Evolutionary conservation across 106 monocot species (phyloP), one percentile per base, ranked within the genome.

Genomic region (Narthecium ossifragum): DNA sequence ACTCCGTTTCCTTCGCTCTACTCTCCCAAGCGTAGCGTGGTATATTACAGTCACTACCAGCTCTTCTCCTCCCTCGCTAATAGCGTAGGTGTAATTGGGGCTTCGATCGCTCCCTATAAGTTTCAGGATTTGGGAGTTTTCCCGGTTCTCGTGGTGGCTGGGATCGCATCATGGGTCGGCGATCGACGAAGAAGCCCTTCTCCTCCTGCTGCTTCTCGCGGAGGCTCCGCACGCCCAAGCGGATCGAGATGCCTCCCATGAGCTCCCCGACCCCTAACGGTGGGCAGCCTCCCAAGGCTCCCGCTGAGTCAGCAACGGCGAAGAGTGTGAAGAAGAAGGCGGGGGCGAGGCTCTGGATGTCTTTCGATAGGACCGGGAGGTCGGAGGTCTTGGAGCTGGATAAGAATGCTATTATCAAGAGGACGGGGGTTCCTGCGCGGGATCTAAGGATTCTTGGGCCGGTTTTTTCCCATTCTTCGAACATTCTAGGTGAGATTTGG

Each of bases 251-350:
- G 55, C 55, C 33, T 5, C 55, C 31, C 15, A 56, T 56, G 1
- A 21, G 15, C 14, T 17, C 11, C 32, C 20, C 55, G 3, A 12
- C 14, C 18, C 31, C 14, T 49, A 49, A 23, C 21, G 21, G 20
- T 1, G 8, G 4, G 18, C 9, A 20, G 9, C 49, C 49, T 0
- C 21, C 49, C 9, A 24, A 49, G 33, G 31, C 15, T 4, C 26
- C 12, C 3, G 55, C n/a, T 2, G 2, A 4, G 10, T 27, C 31
- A 22, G 20, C n/a, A 15, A 8, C 31, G 18, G 55, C 31, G 31
- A 56, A 56, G 28, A 17, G 32, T 3, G 55, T 30, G 55, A 56
- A 56, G 29, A 56, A 56, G 31, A 31, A 56, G 34, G n/a, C 55
- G 2, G 31, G 55, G n/a, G 14, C 31, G 15, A 30, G 31, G 31